A percentile compares a stretch with the other conserved stretches of the same genome.
These are phyloP conservation scores for Lepidium africanum DNA, from an alignment of 345 rosid genomes.

Conservation along the genomic window DNA sequence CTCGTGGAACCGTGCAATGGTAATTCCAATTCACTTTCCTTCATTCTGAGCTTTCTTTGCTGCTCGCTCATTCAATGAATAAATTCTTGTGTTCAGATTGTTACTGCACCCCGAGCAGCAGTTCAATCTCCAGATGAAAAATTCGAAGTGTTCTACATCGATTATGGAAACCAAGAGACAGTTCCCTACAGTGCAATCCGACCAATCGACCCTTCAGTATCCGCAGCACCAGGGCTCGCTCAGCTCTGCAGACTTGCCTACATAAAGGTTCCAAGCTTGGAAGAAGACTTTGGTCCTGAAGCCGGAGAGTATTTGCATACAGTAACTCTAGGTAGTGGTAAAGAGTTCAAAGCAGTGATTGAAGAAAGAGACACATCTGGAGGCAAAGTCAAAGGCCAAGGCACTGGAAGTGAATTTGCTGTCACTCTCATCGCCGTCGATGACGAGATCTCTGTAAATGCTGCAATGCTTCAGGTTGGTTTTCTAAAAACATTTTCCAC, in stretches of 20 bases:
- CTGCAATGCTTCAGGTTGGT: constrained; percentile 81
- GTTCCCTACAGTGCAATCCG: constrained; percentile 65
- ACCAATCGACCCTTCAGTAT: constrained; percentile 66
- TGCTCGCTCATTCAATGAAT: not conserved
- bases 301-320: constrained; percentile 76
- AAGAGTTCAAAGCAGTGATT: constrained; percentile 66
- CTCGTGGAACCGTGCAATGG: constrained; percentile 99
- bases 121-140: constrained; percentile 59
- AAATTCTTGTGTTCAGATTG: constrained; percentile 44
- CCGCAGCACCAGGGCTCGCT: constrained; percentile 70
- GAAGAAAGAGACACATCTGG: constrained; percentile 84
- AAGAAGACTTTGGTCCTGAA: constrained; percentile 80
- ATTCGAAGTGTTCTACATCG: constrained; percentile 91
- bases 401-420: constrained; percentile 59
- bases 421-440: constrained; percentile 74
- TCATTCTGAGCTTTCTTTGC: not conserved
- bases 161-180: constrained; percentile 88
- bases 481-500: not conserved
- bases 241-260: constrained; percentile 95
- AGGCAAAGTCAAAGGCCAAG: constrained; percentile 92
- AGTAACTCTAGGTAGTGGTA: constrained; percentile 47
- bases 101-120: constrained; percentile 70
- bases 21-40: constrained; percentile 24
- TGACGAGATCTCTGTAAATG: constrained; percentile 75
- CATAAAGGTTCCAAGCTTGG: constrained; percentile 77